phyloP scores from a whole-genome alignment of 1,139 yeast genomes.

The Arxiozyma heterogenica region DNA sequence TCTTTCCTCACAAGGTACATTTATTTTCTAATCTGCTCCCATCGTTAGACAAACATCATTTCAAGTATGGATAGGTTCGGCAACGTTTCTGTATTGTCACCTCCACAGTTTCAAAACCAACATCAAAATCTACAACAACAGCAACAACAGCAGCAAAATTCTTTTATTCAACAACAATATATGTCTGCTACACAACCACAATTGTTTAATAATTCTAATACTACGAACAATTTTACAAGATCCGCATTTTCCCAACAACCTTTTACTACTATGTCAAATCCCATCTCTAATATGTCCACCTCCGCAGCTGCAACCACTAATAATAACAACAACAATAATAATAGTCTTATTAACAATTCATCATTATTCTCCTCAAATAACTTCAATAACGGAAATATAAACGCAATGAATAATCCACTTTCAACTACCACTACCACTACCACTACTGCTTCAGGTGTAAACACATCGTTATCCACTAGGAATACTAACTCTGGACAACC shows the following conservation, averaged over 20 bases:
- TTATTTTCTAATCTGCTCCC: not conserved
- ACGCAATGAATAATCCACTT: not conserved
- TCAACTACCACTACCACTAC: not conserved
- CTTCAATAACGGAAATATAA: not conserved
- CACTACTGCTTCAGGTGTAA: not conserved
- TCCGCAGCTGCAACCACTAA: too few species aligned
- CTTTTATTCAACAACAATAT: conserved; percentile 3
- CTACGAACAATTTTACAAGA: not conserved
- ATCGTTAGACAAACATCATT: not conserved
- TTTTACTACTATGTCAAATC: not conserved
- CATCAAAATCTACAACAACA: conserved; percentile 12
- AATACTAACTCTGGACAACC: conserved; percentile 29
- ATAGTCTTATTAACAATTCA: conserved; percentile 3
- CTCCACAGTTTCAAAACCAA: conserved; percentile 14
- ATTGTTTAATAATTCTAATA: not conserved
- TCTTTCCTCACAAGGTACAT: too few species aligned
- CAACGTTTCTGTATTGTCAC: conserved; percentile 10
- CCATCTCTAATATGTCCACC: not conserved
- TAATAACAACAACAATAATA: conserved; percentile 3
- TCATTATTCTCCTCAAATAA: not conserved
- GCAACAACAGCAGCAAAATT: conserved; percentile 10
- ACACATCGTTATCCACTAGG: conserved; percentile 4
- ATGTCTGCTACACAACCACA: conserved; percentile 1
- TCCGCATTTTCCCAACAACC: not conserved
- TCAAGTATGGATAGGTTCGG: conserved; percentile 7